Evolutionary conservation across 768 basidiomycete genomes (phyloP).

Genomic region (Coprinopsis strossmayeri): DNA sequence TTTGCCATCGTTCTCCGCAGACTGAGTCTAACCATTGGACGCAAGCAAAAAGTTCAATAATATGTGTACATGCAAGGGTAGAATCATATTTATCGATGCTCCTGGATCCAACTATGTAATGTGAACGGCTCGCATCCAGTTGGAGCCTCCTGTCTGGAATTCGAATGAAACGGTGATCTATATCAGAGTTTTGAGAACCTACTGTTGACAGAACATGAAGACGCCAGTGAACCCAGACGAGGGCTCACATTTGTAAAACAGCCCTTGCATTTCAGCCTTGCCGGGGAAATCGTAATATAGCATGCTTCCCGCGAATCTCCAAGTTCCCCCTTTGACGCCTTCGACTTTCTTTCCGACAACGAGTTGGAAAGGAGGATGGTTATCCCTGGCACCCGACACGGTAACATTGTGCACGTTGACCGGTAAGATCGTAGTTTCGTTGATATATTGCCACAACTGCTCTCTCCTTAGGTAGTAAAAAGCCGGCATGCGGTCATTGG

Average conservation of each 20-base stretch:
- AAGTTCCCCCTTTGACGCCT: constrained; percentile 36
- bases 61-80: constrained; percentile 18
- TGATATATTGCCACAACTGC: constrained; percentile 47
- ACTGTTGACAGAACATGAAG: constrained; percentile 21
- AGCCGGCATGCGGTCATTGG: constrained; percentile 28
- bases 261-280: constrained; percentile 33
- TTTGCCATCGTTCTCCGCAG: constrained; percentile 36
- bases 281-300: constrained; percentile 39
- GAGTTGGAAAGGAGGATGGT: constrained; percentile 39
- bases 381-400: constrained; percentile 8
- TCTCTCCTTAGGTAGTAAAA: constrained; percentile 49
- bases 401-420: constrained; percentile 52
- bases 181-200: neutral
- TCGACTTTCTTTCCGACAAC: constrained; percentile 30
- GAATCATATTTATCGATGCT: constrained; percentile 13
- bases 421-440: constrained; percentile 48
- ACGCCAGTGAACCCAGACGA: constrained; percentile 32
- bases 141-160: constrained; percentile 28
- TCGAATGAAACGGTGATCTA: neutral
- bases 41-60: constrained; percentile 28
- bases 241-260: constrained; percentile 11
- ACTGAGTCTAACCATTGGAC: constrained; percentile 41
- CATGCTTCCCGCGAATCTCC: constrained; percentile 53
- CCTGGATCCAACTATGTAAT: constrained; percentile 27
- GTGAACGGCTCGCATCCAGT: constrained; percentile 28